phyloP scores from a whole-genome alignment of 441 rosid genomes.

The Melianthus villosus region DNA sequence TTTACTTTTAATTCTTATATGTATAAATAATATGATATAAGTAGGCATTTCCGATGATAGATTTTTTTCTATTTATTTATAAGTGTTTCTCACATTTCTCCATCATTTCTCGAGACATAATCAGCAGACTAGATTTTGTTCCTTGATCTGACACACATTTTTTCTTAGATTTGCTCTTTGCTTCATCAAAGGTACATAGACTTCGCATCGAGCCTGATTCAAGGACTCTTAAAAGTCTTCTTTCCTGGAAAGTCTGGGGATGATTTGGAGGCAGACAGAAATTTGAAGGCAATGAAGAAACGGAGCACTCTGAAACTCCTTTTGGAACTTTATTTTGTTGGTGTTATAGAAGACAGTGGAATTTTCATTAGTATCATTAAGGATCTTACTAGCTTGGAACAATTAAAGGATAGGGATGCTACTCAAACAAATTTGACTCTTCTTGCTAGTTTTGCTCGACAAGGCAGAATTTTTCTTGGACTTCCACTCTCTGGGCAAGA shows the following conservation, averaged over 20 bases:
- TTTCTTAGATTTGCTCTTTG: slow-evolving; percentile 70
- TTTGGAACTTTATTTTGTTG: slow-evolving; percentile 85
- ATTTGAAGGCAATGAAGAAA: slow-evolving; percentile 82
- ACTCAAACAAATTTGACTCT: slow-evolving; percentile 89
- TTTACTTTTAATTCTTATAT: too few relatives aligned
- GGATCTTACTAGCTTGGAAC: slow-evolving; percentile 75
- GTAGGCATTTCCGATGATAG: too few relatives aligned
- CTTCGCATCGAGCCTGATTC: slow-evolving; percentile 70
- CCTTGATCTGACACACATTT: slow-evolving; percentile 18
- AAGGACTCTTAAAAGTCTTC: slow-evolving; percentile 81
- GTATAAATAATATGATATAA: too few relatives aligned
- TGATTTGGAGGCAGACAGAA: slow-evolving; percentile 70
- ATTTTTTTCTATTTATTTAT: too few relatives aligned
- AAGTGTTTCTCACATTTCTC: too few relatives aligned
- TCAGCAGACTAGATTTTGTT: too few relatives aligned
- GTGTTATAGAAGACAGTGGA: slow-evolving; percentile 67
- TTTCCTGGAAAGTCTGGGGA: slow-evolving; percentile 87
- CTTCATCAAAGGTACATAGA: slow-evolving; percentile 95
- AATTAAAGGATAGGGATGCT: slow-evolving; percentile 77
- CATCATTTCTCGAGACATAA: too few relatives aligned
- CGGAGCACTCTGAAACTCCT: slow-evolving; percentile 80
- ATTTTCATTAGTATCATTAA: slow-evolving; percentile 70
- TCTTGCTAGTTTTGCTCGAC: slow-evolving; percentile 92
- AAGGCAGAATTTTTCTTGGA: slow-evolving; percentile 80
- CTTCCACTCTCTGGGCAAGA: slow-evolving; percentile 76